Evolutionary conservation across 352 stramenopile species (phyloP), one percentile per base, ranked within the genome.

Genomic region (Pythium apleroticum): DNA sequence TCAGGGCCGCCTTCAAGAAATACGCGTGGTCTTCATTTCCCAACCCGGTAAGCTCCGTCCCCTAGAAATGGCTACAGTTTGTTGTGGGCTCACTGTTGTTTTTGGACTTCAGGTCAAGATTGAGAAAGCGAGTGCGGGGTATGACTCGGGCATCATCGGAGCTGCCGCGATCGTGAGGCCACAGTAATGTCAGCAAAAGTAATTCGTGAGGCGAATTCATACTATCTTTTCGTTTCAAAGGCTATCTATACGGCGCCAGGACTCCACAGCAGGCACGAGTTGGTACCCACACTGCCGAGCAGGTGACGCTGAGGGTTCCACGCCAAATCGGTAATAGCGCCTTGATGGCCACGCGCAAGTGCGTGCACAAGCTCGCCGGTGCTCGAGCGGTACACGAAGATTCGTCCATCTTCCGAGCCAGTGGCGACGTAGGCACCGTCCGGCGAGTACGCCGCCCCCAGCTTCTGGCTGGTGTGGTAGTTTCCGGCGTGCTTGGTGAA

Each of bases 231-330:
- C 37, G 12, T 46, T 46, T 46, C 33, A 41, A 17, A 46, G 17
- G 20, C 22, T 22, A 19, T 39, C 62, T 58, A 73, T 17, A 73
- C 35, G 4, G 50, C 39, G 4, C 66, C 66, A 8, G 66, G 66
- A 49, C 82, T 89, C 85, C 85, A 93, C 43, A 93, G 74, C 31
- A 91, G 81, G 25, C 78, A 84, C 48, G 87, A 91, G 62, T 93
- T 95, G 14, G 72, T 74, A 9, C 86, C 85, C 12, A 82, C 77
- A 54, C 74, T 92, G 19, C 69, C 85, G 57, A 95, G 37, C 55
- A 95, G 69, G 46, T 95, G 87, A n/a, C 87, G 81, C 63, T 91
- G 88, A 41, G 87, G 87, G 56, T 93, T 95, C 87, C 87, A 93
- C 55, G 91, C 76, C 53, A 95, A 33, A 53, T 90, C 85, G 1